A percentile compares a stretch with the other conserved stretches of the same genome.
Conservation (phyloP, 2,329 filamentous ascomycete genomes). For the Mycosphaerella sp. region DNA sequence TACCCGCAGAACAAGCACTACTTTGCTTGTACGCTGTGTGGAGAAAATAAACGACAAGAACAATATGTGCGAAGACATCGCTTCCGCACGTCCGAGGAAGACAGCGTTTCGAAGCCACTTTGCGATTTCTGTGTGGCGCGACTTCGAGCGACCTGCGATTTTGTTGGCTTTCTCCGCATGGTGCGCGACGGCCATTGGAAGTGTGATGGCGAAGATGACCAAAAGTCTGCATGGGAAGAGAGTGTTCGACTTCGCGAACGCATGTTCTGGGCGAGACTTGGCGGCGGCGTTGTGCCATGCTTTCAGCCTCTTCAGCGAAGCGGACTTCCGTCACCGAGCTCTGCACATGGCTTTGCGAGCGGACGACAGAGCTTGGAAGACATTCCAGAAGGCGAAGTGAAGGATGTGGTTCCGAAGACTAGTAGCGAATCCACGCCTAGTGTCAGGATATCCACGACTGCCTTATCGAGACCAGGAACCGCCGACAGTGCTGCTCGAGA, state of each 20-base stretch:
- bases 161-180: slow-evolving; percentile 83
- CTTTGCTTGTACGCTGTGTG: slow-evolving; percentile 78
- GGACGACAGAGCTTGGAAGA: slow-evolving; percentile 19
- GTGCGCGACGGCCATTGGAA: slow-evolving; percentile 90
- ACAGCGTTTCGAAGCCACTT: slow-evolving; percentile 79
- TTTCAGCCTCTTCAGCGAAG: slow-evolving; percentile 20
- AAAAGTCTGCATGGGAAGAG: slow-evolving; percentile 90
- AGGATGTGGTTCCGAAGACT: neutral
- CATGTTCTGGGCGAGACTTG: slow-evolving; percentile 95
- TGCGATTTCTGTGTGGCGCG: slow-evolving; percentile 82
- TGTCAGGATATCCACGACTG: slow-evolving; percentile 1
- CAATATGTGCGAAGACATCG: slow-evolving; percentile 72
- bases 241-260: slow-evolving; percentile 81
- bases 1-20: slow-evolving; percentile 53
- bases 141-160: slow-evolving; percentile 83
- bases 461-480: neutral
- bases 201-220: slow-evolving; percentile 72
- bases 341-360: slow-evolving; percentile 11
- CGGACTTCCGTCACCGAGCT: slow-evolving; percentile 12
- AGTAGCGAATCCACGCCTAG: neutral
- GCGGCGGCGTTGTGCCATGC: slow-evolving; percentile 78
- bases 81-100: slow-evolving; percentile 81
- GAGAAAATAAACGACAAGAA: slow-evolving; percentile 67
- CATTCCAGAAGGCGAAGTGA: slow-evolving; percentile 17
- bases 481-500: slow-evolving; percentile 3